These are phyloP conservation scores for Xanthoconium stramineum DNA, from an alignment of 768 basidiomycete genomes.

Conservation along the genomic window DNA sequence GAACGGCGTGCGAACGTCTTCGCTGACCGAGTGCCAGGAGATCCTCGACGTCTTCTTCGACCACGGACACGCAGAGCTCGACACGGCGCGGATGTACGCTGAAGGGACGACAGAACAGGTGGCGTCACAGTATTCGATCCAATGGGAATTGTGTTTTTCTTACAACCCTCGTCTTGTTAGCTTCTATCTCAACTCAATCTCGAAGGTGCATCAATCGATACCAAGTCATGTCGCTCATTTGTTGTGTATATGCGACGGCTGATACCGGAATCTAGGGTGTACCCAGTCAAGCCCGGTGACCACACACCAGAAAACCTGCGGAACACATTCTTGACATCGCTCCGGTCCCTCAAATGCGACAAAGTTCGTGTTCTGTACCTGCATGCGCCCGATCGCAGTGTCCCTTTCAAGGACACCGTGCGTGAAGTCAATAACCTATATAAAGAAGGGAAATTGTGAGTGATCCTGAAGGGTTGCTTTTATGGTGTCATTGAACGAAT, in stretches of 20 bases:
- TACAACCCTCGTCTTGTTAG: constrained; percentile 21
- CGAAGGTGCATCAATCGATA: constrained; percentile 41
- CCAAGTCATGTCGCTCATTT: constrained; percentile 34
- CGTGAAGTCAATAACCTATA: constrained; percentile 53
- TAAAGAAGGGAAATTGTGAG: constrained; percentile 55
- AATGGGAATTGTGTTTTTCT: not conserved
- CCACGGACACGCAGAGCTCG: constrained; percentile 44
- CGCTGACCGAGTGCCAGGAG: constrained; percentile 37
- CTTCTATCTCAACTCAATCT: constrained; percentile 40
- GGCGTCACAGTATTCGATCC: not conserved
- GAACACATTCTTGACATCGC: constrained; percentile 44
- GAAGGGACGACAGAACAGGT: constrained; percentile 57
- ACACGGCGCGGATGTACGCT: constrained; percentile 49
- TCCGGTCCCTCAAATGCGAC: constrained; percentile 42
- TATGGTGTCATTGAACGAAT: too few species aligned
- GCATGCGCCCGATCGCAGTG: constrained; percentile 57
- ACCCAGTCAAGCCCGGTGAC: constrained; percentile 39
- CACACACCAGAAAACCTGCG: constrained; percentile 41
- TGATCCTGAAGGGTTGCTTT: not conserved
- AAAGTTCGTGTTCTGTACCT: constrained; percentile 54
- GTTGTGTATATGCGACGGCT: not conserved
- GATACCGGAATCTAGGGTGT: constrained; percentile 32
- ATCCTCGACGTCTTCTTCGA: constrained; percentile 44
- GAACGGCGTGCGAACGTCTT: constrained; percentile 39
- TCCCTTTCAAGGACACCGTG: constrained; percentile 55